Conservation (phyloP, 169 alveolate genomes). For the Cryptosporidium xiaoi region DNA sequence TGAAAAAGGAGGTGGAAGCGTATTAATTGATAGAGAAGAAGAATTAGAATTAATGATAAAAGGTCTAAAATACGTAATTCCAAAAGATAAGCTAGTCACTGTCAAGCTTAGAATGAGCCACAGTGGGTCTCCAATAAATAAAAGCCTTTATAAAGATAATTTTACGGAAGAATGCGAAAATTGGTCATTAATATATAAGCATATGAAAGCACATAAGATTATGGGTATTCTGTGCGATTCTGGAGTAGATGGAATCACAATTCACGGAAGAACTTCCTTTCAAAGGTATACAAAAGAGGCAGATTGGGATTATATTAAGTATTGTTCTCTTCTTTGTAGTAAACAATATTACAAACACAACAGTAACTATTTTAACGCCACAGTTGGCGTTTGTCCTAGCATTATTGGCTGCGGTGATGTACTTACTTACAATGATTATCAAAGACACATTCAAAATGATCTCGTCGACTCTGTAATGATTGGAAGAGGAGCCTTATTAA, state of each 20-base stretch:
- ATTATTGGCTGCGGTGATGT: constrained; percentile 86
- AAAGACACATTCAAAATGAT: constrained; percentile 52
- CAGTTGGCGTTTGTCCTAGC: constrained; percentile 57
- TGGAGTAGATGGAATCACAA: constrained; percentile 80
- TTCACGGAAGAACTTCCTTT: constrained; percentile 86
- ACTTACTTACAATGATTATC: constrained; percentile 75
- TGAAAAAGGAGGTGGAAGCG: constrained; percentile 78
- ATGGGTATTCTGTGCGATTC: constrained; percentile 46
- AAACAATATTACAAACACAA: background rate
- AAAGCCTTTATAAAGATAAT: constrained; percentile 11
- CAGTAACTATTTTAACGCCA: background rate
- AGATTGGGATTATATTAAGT: constrained; percentile 83
- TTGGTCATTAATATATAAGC: constrained; percentile 76
- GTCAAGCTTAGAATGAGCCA: constrained; percentile 83
- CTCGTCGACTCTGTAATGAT: constrained; percentile 81
- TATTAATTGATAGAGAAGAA: constrained; percentile 72
- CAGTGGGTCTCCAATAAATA: constrained; percentile 72
- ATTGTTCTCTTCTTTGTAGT: constrained; percentile 71
- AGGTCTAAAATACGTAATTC: constrained; percentile 71
- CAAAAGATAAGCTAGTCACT: constrained; percentile 78
- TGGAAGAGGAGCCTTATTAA: constrained; percentile 87
- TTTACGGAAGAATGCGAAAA: constrained; percentile 44
- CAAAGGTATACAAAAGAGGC: constrained; percentile 86
- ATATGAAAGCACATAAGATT: constrained; percentile 52
- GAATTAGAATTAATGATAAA: constrained; percentile 71